These are phyloP conservation scores for Cylindrotheca closterium DNA, from an alignment of 108 stramenopile species.

Conservation along the genomic window DNA sequence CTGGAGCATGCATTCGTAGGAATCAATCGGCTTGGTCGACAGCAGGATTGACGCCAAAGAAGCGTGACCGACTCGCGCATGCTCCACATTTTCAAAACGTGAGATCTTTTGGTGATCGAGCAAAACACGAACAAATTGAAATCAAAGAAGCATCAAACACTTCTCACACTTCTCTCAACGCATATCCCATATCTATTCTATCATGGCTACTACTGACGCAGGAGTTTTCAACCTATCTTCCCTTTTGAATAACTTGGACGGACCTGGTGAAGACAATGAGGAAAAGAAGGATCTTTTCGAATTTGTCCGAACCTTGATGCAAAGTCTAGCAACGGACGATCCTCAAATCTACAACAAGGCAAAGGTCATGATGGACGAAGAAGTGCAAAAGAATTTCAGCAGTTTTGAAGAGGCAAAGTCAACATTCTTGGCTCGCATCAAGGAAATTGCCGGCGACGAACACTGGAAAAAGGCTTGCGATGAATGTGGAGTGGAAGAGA, in stretches of 20 bases:
- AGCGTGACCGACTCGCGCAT: too few species aligned
- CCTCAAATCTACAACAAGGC: background rate
- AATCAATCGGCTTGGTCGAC: too few species aligned
- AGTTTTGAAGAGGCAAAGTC: background rate
- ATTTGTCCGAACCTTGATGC: background rate
- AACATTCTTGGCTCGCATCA: background rate
- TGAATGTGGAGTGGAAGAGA: background rate
- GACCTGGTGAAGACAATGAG: background rate
- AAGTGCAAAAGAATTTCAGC: background rate
- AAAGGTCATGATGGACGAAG: background rate
- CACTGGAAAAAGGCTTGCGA: background rate
- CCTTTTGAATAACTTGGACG: background rate
- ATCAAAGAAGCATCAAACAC: too few species aligned
- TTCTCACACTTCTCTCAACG: too few species aligned
- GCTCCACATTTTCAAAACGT: too few species aligned
- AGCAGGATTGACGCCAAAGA: too few species aligned
- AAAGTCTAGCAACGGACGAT: background rate
- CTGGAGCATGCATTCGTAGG: too few species aligned
- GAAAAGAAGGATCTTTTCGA: background rate
- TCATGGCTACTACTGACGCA: background rate
- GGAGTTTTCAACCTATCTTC: background rate
- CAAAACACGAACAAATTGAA: too few species aligned
- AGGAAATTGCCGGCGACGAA: background rate
- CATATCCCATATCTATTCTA: too few species aligned
- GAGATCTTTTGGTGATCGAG: too few species aligned